phyloP scores from a whole-genome alignment of 2,329 filamentous ascomycete genomes.

The Cordyceps cateniannulata region DNA sequence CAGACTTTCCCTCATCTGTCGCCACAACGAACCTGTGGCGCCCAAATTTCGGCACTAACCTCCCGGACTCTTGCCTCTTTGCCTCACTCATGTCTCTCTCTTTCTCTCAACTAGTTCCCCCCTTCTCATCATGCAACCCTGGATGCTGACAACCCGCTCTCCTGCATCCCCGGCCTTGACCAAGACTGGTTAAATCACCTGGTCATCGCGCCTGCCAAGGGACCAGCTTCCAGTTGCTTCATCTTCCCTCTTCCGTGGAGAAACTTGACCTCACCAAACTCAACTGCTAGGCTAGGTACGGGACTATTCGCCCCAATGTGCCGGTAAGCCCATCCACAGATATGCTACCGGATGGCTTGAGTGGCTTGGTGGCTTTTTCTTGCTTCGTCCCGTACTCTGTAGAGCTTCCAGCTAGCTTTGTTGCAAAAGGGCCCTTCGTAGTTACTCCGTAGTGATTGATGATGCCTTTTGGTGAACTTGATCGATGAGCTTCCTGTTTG shows the following conservation, averaged over 20 bases:
- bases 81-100: neutral
- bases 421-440: neutral
- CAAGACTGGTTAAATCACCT: neutral
- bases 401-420: neutral
- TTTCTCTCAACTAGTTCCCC: too few relatives aligned
- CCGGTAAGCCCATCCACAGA: neutral
- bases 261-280: neutral
- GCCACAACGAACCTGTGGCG: neutral
- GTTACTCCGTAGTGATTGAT: too few relatives aligned
- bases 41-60: neutral
- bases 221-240: neutral
- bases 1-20: neutral
- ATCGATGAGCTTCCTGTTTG: neutral
- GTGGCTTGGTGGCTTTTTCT: neutral
- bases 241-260: neutral
- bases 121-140: neutral
- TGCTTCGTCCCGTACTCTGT: neutral
- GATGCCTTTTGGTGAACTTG: neutral
- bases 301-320: neutral
- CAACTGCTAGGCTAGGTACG: neutral
- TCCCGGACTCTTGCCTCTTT: neutral
- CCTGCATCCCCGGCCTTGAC: neutral
- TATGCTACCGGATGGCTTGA: too few relatives aligned
- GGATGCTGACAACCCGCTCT: conserved; percentile 5
- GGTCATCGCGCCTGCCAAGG: neutral